phyloP scores from a whole-genome alignment of 2,329 filamentous ascomycete species.

The Sordariomycetes sp. region DNA sequence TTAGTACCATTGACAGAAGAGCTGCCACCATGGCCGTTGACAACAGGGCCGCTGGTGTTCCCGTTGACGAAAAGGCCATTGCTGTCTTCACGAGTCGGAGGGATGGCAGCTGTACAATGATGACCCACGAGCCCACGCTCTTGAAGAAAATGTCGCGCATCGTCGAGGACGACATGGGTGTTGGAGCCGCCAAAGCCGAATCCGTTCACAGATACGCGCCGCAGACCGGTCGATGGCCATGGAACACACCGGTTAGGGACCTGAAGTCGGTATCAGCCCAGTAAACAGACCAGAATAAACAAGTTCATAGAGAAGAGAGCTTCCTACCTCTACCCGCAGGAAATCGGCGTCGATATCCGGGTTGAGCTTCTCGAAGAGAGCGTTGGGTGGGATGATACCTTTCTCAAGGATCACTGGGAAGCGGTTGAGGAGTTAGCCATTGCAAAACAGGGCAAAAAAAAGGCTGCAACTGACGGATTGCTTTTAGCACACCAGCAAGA shows the following conservation, averaged over 20 bases:
- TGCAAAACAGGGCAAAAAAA: too few species aligned
- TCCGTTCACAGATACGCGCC: conserved; percentile 18
- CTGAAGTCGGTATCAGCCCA: conserved; percentile 7
- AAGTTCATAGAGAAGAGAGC: too few species aligned
- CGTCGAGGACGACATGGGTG: conserved; percentile 27
- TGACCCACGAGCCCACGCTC: conserved; percentile 4
- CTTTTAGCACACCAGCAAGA: conserved; percentile 13
- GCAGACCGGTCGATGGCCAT: conserved; percentile 7
- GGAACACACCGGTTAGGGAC: conserved; percentile 18
- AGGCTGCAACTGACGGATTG: too few species aligned
- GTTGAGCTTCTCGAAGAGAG: conserved; percentile 17
- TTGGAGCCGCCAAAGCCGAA: conserved; percentile 34
- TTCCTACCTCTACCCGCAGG: conserved; percentile 35
- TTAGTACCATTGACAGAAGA: not conserved
- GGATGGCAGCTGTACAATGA: too few species aligned
- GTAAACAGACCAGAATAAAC: not conserved
- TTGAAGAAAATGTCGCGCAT: conserved; percentile 7
- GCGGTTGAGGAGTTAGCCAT: too few species aligned
- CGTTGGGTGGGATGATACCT: conserved; percentile 17
- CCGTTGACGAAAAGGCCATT: too few species aligned
- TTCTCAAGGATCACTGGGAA: conserved; percentile 10
- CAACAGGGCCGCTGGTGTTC: too few species aligned
- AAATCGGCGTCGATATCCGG: conserved; percentile 25
- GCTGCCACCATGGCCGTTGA: not conserved
- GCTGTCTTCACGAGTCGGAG: too few species aligned